Base-by-base conservation (phyloP, 306 rosid genomes). In the Alnus rubra region DNA sequence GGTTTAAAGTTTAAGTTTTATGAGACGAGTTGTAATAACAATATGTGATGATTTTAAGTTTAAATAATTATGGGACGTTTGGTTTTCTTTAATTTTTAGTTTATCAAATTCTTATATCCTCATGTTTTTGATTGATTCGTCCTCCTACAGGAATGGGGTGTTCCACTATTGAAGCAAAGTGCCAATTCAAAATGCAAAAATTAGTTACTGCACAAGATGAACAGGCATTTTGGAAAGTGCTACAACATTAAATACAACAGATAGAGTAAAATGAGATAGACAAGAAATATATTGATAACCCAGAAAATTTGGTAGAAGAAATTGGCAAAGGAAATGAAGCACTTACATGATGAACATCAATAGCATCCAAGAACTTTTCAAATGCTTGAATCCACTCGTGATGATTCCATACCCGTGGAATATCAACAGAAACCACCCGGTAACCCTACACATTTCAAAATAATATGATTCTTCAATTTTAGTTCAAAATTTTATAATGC, bases 281-380 rank as follows among this genome's bases (percentile, higher is more conserved):
- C 62, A 16, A 79, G 9, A 35, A 70, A 42, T 74, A 69, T 72
- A 68, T 44, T 30, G 72, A 39, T 42, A 63, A 63, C 37, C 9
- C 39, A 82, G 69, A 59, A 74, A 56, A 47, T 54, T 3, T 69
- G 23, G 39, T 45, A 60, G 78, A 52, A 78, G 9, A 23, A 75
- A 80, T 39, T 55, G 70, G 49, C 28, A 71, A 74, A 37, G 35
- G 44, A 71, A 78, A 74, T 37, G 76, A 70, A 74, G 76, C 78
- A 72, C 89, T 88, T 87, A 95, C 99, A 79, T 89, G 98, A 86
- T 95, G 99, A 76, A 95, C 99, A 80, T 95, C 96, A 18, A 95
- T 95, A 74, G 98, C 94, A 93, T 95, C 99, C 92, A 95, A 88
- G 88, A 95, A 95, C 85, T 95, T 95, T 77, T 95, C 99, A 84